These are phyloP conservation scores for Salvia rosmarinus DNA, from an alignment of 257 asterid genomes.

Conservation along the genomic window DNA sequence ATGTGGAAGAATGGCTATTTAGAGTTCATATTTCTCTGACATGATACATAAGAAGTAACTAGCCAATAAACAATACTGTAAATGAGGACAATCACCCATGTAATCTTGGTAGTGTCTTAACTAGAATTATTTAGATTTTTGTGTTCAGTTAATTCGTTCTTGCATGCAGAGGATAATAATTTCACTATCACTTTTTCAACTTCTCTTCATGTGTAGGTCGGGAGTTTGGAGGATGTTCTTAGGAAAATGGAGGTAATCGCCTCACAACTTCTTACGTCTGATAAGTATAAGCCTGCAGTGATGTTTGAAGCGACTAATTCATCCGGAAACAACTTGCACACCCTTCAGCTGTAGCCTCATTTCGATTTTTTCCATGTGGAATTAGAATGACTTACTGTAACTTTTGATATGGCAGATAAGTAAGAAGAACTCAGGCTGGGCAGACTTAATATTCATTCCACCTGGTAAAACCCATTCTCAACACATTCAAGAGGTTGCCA, in stretches of 20 bases:
- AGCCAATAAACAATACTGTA: neutral
- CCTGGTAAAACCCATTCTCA: conserved; percentile 93
- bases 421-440: conserved; percentile 84
- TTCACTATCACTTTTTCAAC: conserved; percentile 8
- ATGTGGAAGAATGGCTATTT: conserved; percentile 8
- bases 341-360: too few species aligned
- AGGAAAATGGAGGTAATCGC: conserved; percentile 85
- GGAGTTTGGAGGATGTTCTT: conserved; percentile 92
- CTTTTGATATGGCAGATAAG: conserved; percentile 54
- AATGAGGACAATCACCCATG: neutral
- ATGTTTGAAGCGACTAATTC: too few species aligned
- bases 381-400: conserved; percentile 13
- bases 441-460: conserved; percentile 85
- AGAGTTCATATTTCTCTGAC: conserved; percentile 7
- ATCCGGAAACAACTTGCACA: too few species aligned
- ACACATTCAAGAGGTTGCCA: conserved; percentile 75
- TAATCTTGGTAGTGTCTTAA: neutral
- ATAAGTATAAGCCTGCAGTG: too few species aligned
- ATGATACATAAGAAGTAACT: neutral
- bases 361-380: too few species aligned
- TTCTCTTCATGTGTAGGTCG: conserved; percentile 57
- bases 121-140: neutral
- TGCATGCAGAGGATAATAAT: neutral
- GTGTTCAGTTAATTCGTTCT: conserved; percentile 1
- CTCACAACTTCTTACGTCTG: conserved; percentile 6